These are phyloP conservation scores for Podospora pseudoanserina DNA, from an alignment of 495 filamentous ascomycete species.

Conservation along the genomic window DNA sequence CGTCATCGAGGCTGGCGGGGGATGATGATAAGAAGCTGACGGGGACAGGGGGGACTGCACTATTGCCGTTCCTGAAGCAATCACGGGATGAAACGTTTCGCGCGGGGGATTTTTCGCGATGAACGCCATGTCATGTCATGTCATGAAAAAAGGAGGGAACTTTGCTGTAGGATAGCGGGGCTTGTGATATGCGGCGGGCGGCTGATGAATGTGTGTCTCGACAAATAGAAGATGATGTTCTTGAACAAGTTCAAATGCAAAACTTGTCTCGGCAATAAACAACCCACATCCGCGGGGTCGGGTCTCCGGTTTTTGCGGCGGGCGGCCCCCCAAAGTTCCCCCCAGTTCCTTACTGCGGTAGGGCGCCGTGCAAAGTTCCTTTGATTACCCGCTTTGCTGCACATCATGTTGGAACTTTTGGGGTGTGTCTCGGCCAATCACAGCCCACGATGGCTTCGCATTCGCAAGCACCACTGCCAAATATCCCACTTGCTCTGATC, in stretches of 20 bases:
- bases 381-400: neutral
- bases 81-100: slow-evolving; percentile 75
- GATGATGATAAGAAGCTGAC: slow-evolving; percentile 47
- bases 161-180: neutral
- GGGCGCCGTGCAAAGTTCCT: neutral
- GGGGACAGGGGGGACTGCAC: slow-evolving; percentile 82
- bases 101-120: slow-evolving; percentile 15
- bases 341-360: no score
- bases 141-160: neutral
- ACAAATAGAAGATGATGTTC: neutral
- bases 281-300: neutral
- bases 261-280: neutral
- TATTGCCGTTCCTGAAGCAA: slow-evolving; percentile 90
- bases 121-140: neutral
- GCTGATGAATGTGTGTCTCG: neutral
- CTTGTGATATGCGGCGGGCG: no score
- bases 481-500: no score
- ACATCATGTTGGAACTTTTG: neutral
- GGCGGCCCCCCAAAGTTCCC: neutral
- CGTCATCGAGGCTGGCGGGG: slow-evolving; percentile 33
- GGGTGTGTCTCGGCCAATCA: neutral
- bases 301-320: neutral
- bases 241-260: neutral
- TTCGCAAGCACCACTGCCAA: neutral
- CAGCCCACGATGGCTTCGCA: neutral